A percentile compares a stretch with the other conserved stretches of the same genome.
These are phyloP conservation scores for Komagataella ulmi DNA, from an alignment of 805 yeast species.

Conservation along the genomic window DNA sequence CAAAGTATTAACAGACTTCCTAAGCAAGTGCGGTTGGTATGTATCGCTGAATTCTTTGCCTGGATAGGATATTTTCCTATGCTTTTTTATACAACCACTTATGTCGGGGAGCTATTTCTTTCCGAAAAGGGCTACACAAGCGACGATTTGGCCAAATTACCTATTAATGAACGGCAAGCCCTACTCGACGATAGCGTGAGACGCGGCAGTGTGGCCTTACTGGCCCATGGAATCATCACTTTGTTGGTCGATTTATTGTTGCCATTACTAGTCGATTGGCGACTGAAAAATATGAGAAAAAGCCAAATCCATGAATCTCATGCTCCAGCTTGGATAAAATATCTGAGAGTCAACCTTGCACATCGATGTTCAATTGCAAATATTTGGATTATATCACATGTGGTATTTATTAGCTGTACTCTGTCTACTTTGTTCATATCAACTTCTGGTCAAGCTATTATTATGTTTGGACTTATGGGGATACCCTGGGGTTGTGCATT, in stretches of 20 bases:
- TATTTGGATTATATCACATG: conserved; percentile 39
- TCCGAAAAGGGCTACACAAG: conserved; percentile 20
- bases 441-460: conserved; percentile 27
- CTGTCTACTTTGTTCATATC: conserved; percentile 29
- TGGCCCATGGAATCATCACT: conserved; percentile 34
- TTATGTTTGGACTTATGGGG: conserved; percentile 38
- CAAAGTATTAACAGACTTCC: conserved; percentile 27
- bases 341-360: conserved; percentile 3
- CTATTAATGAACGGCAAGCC: conserved; percentile 19
- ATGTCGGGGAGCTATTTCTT: conserved; percentile 45
- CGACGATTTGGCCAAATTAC: conserved; percentile 23
- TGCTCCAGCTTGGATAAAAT: conserved; percentile 3
- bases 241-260: conserved; percentile 27
- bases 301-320: conserved; percentile 2
- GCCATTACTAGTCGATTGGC: conserved; percentile 22
- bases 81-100: conserved; percentile 51
- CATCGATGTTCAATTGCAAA: conserved; percentile 18
- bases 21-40: conserved; percentile 34
- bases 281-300: conserved; percentile 4
- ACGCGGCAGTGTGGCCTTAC: conserved; percentile 36
- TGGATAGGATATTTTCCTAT: conserved; percentile 62
- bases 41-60: conserved; percentile 47
- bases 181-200: conserved; percentile 34
- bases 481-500: conserved; percentile 53
- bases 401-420: conserved; percentile 34